Percentiles rank a stretch among this genome's conserved stretches.
These are phyloP conservation scores for Penicillium sp. DNA, from an alignment of 2,329 filamentous ascomycete genomes.

Conservation along the genomic window DNA sequence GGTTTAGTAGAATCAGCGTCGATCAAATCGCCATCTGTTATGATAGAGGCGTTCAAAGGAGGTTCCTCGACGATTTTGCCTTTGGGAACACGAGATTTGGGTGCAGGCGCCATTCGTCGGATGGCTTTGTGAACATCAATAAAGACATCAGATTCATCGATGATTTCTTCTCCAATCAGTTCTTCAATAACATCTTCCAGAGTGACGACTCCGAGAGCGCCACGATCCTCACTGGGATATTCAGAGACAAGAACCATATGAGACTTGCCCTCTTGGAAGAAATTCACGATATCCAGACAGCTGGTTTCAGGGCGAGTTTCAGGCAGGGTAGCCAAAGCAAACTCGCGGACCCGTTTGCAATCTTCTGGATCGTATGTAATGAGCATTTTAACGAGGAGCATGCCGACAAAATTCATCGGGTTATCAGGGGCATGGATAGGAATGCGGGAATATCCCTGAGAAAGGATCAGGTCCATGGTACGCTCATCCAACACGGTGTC, in stretches of 20 bases:
- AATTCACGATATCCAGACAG: constrained; percentile 97
- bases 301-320: constrained; percentile 94
- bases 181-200: constrained; percentile 98
- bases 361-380: constrained; percentile 99
- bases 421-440: constrained; percentile 89
- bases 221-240: constrained; percentile 82
- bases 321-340: constrained; percentile 87
- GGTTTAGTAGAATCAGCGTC: constrained; percentile 48
- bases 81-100: constrained; percentile 68
- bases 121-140: constrained; percentile 85
- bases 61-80: constrained; percentile 53
- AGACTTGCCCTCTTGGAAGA: constrained; percentile 98
- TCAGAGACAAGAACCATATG: constrained; percentile 98
- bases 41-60: constrained; percentile 32
- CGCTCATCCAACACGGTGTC: constrained; percentile 89
- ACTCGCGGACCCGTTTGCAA: constrained; percentile 79
- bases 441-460: constrained; percentile 92
- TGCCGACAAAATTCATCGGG: constrained; percentile 85
- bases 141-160: constrained; percentile 7
- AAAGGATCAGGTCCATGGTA: constrained; percentile 91
- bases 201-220: constrained; percentile 89
- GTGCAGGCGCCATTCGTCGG: constrained; percentile 79
- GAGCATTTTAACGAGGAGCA: constrained; percentile 97
- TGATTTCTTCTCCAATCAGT: constrained; percentile 86
- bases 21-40: constrained; percentile 40